Base-by-base conservation (phyloP, 768 basidiomycete genomes). In the Termitomyces sp. region DNA sequence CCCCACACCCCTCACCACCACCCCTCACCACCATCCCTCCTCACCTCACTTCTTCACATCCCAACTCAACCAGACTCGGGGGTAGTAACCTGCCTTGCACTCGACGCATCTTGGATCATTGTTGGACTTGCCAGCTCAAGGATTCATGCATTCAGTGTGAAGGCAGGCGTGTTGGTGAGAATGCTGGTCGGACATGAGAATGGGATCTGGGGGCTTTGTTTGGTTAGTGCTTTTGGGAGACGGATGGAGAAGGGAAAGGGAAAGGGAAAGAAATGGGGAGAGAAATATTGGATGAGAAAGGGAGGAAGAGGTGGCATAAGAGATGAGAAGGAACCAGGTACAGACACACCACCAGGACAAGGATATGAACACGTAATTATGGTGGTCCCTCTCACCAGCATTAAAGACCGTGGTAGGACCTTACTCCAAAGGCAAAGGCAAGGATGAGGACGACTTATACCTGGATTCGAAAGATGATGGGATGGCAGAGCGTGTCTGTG, bases 41-140 rank as follows among this genome's bases (percentile, higher is more conserved):
- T 24, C 93, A 62, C 88, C 83, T 60, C 89, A 87, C 51, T 82
- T 87, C 18, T 38, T 8, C 46, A 46, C 20, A 51, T 55, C 39
- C 48, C 13, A 42, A 20, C 2, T 42, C 46, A 40, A 11, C 22
- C 59, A 18, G 81, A 82, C 44, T 67, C 84, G 39, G 88, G 87
- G 15, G 89, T 92, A 33, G 91, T 98, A 32, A 97, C 96, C 0
- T 92, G 90, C 5, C 80, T 96, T 20, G 92, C 94, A 0, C 78
- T 98, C 54, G 92, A 96, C 73, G 73, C 79, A 13, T 84, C 90
- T 48, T 92, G 89, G 83, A 85, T 98, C 68, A 88, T 96, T 48
- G 89, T 95, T 20, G 95, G 93, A 1, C 88, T 97, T 65, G 91
- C 92, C 11, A 95, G 90, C 70, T 82, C 84, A 64, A 86, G 87